These are phyloP conservation scores for Rhizopus delemar DNA, from an alignment of 371 early-diverging fungal genomes.

Conservation along the genomic window DNA sequence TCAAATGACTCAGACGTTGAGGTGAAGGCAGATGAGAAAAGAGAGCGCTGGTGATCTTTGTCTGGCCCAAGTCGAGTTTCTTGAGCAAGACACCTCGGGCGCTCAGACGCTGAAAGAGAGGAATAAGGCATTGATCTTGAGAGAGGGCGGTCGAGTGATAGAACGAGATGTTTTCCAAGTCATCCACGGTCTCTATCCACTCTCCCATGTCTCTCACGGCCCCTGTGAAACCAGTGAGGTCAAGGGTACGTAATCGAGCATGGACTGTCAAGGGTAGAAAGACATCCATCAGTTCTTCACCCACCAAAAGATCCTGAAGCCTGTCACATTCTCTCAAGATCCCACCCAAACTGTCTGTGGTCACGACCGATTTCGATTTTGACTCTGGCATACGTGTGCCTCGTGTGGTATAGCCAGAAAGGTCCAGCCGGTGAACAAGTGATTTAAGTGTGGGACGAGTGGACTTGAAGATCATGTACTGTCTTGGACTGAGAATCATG, in stretches of 20 bases:
- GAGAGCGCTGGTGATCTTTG: slow-evolving; percentile 31
- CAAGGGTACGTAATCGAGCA: slow-evolving; percentile 27
- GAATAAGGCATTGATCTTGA: slow-evolving; percentile 35
- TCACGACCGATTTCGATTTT: slow-evolving; percentile 32
- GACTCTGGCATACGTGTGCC: slow-evolving; percentile 43
- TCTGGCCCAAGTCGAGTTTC: slow-evolving; percentile 35
- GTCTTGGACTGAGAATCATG: slow-evolving; percentile 32
- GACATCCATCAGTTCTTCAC: slow-evolving; percentile 41
- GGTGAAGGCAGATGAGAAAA: slow-evolving; percentile 24
- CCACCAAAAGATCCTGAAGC: slow-evolving; percentile 32
- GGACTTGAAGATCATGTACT: slow-evolving; percentile 19
- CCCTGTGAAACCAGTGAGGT: slow-evolving; percentile 37
- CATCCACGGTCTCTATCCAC: slow-evolving; percentile 2
- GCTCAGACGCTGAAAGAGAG: slow-evolving; percentile 32
- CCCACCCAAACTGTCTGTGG: slow-evolving; percentile 26
- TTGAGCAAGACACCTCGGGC: slow-evolving; percentile 16
- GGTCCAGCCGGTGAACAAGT: slow-evolving; percentile 29
- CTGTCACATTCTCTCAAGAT: slow-evolving; percentile 30
- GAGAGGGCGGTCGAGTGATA: slow-evolving; percentile 41
- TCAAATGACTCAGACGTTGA: slow-evolving; percentile 29
- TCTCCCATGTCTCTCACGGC: slow-evolving; percentile 21
- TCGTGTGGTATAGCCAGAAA: slow-evolving; percentile 39
- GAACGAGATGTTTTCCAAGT: slow-evolving; percentile 35
- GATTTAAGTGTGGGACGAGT: neutral
- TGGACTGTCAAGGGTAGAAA: slow-evolving; percentile 25